These are phyloP conservation scores for Rubus parviflorus DNA, from an alignment of 306 rosid species.

Conservation along the genomic window DNA sequence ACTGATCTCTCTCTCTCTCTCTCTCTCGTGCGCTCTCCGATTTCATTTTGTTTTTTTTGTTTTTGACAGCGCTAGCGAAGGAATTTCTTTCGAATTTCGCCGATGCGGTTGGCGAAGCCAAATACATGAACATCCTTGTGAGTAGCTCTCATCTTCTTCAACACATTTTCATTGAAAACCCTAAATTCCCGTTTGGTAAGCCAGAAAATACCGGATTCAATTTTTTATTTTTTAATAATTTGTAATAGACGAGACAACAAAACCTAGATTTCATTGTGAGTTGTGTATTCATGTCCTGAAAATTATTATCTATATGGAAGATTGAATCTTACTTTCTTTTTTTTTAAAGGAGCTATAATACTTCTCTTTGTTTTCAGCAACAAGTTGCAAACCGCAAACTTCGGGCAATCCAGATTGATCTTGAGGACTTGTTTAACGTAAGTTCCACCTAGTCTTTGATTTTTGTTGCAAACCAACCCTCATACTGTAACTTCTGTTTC, in stretches of 20 bases:
- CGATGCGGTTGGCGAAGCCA: slow-evolving; percentile 64
- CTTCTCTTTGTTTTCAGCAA: slow-evolving; percentile 51
- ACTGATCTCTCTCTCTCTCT: background rate
- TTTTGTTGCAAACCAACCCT: background rate
- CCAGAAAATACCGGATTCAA: background rate
- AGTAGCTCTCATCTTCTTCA: slow-evolving; percentile 10
- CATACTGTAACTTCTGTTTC: background rate
- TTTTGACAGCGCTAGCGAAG: slow-evolving; percentile 59
- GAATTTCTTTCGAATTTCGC: slow-evolving; percentile 83
- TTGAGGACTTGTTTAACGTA: slow-evolving; percentile 75
- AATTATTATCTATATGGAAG: no score
- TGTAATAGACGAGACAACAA: background rate
- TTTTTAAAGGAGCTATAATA: slow-evolving; percentile 19
- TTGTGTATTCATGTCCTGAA: no score
- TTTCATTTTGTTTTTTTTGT: background rate
- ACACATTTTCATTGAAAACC: background rate
- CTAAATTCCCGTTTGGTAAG: slow-evolving; percentile 21
- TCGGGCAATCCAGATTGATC: slow-evolving; percentile 72
- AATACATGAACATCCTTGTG: slow-evolving; percentile 73
- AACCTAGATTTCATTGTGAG: no score
- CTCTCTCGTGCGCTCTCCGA: background rate
- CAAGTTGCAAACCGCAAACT: slow-evolving; percentile 82
- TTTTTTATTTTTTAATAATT: background rate
- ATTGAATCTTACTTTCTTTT: background rate
- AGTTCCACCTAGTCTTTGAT: background rate